Conservation (phyloP, 169 alveolate species). For the Eimeria sp. region DNA sequence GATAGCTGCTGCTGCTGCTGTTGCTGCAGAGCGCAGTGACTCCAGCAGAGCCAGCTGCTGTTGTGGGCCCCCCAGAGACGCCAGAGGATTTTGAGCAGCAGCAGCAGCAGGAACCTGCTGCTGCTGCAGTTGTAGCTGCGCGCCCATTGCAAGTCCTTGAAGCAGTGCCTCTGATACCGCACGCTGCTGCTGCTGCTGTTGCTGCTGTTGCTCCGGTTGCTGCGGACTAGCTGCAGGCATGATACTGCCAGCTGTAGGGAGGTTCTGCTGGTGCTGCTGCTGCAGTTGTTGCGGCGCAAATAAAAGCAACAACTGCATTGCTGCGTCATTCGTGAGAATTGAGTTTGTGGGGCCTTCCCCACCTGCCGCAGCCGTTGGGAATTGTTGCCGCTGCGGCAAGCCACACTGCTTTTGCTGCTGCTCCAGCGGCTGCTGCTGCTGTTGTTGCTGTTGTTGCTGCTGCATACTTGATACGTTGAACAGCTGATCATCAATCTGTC, state of each 20-base stretch:
- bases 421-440: conserved; percentile 2
- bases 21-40: conserved; percentile 72
- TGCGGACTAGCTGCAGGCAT: conserved; percentile 8
- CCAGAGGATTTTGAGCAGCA: conserved; percentile 19
- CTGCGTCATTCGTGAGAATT: conserved; percentile 24
- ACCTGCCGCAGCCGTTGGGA: background rate
- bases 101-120: conserved; percentile 34
- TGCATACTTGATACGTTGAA: background rate
- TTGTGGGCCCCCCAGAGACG: conserved; percentile 27
- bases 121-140: conserved; percentile 67
- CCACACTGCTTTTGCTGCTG: background rate
- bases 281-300: conserved; percentile 43
- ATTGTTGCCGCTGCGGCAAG: background rate
- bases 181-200: conserved; percentile 36
- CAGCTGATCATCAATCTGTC: background rate
- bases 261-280: conserved; percentile 47
- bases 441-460: conserved; percentile 50
- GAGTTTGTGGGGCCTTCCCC: background rate
- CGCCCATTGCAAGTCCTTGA: conserved; percentile 72
- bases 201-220: conserved; percentile 37
- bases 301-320: conserved; percentile 55
- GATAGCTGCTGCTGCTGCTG: conserved; percentile 55
- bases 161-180: conserved; percentile 71
- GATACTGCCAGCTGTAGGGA: background rate
- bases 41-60: conserved; percentile 63